phyloP scores from a whole-genome alignment of 495 filamentous ascomycete species.

The Cairneyella variabilis region DNA sequence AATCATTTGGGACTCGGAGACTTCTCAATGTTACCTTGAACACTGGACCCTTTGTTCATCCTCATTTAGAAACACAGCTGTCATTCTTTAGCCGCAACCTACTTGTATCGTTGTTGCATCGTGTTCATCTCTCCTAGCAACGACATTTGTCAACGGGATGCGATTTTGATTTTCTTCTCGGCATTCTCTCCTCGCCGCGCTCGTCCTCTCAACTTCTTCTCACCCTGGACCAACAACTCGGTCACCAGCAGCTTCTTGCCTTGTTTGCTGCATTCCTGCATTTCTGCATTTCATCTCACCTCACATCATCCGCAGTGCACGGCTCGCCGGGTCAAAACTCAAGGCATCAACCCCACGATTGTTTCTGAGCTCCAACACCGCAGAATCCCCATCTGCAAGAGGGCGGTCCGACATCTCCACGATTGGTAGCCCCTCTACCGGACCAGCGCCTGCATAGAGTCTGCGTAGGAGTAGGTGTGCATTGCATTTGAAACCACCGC shows the following conservation, averaged over 20 bases:
- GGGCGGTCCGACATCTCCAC: neutral
- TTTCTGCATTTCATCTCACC: too few relatives aligned
- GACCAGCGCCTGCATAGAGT: neutral
- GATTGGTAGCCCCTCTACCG: neutral
- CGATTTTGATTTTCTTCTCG: neutral
- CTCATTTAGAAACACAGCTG: too few relatives aligned
- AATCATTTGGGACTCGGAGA: too few relatives aligned
- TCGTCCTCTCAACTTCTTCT: neutral
- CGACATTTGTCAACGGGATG: too few relatives aligned
- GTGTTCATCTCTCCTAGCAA: too few relatives aligned
- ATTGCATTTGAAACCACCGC: neutral
- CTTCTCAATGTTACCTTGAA: too few relatives aligned
- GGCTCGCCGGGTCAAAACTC: constrained; percentile 1
- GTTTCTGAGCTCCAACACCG: neutral
- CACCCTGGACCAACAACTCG: neutral
- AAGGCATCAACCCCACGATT: constrained; percentile 6
- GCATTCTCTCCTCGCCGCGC: neutral
- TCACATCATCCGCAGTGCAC: constrained; percentile 6
- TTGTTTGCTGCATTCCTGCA: neutral
- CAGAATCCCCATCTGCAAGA: neutral
- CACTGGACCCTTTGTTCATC: too few relatives aligned
- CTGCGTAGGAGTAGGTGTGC: neutral
- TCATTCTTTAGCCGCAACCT: too few relatives aligned
- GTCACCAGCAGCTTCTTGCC: neutral
- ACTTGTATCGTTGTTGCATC: too few relatives aligned